Conservation (phyloP, 1,284 basidiomycete species). For the Boletellus deceptivus region DNA sequence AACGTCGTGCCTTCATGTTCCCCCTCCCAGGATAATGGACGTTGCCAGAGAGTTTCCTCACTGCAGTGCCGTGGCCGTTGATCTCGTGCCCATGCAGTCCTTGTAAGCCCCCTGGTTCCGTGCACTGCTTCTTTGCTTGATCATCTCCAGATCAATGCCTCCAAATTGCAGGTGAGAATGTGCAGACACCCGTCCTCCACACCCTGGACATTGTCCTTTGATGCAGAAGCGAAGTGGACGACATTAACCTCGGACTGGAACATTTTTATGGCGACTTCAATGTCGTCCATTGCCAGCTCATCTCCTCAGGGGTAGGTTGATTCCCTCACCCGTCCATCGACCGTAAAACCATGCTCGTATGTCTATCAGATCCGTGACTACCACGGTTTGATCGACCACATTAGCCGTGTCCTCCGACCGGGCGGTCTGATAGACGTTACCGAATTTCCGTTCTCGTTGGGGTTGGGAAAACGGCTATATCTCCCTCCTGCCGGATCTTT, state of each 20-base stretch:
- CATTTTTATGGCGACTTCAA: conserved; percentile 77
- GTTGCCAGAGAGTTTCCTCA: conserved; percentile 69
- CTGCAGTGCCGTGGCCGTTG: conserved; percentile 67
- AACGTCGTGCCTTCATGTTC: conserved; percentile 1
- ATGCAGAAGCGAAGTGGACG: conserved; percentile 73
- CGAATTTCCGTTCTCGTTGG: conserved; percentile 67
- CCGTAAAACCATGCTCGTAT: conserved; percentile 12
- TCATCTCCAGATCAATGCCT: conserved; percentile 52
- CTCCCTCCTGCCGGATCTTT: conserved; percentile 41
- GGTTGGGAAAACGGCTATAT: conserved; percentile 45
- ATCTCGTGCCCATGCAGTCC: conserved; percentile 73
- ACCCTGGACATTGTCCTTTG: conserved; percentile 6
- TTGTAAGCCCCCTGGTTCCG: conserved; percentile 41
- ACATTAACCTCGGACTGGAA: conserved; percentile 77
- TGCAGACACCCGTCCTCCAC: conserved; percentile 1
- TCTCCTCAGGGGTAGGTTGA: conserved; percentile 63
- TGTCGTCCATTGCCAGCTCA: conserved; percentile 66
- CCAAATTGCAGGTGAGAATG: conserved; percentile 59
- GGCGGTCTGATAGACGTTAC: conserved; percentile 63
- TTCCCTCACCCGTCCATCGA: conserved; percentile 6
- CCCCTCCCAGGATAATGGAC: conserved; percentile 68
- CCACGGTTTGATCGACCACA: conserved; percentile 60
- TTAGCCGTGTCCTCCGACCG: conserved; percentile 62
- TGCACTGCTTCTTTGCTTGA: conserved; percentile 18
- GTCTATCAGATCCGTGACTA: conserved; percentile 66